phyloP scores from a whole-genome alignment of 495 filamentous ascomycete genomes.

The Neurospora intermedia region DNA sequence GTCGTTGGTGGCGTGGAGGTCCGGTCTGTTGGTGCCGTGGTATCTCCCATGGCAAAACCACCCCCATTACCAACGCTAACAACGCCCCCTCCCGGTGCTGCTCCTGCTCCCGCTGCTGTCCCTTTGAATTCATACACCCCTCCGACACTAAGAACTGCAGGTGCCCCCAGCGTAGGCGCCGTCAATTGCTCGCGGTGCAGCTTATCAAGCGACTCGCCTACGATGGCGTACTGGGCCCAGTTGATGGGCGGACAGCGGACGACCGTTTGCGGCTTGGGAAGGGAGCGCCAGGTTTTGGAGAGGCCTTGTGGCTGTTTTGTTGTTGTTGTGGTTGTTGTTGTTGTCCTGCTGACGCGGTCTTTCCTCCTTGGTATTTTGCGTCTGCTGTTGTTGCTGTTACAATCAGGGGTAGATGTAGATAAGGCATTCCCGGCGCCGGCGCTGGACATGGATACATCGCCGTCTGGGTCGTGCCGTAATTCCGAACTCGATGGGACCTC shows the following conservation, averaged over 20 bases:
- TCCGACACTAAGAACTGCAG: constrained; percentile 27
- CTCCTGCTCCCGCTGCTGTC: constrained; percentile 12
- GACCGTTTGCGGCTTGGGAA: constrained; percentile 73
- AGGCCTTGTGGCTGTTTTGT: background rate
- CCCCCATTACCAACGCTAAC: background rate
- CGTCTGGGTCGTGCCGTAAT: background rate
- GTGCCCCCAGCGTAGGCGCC: constrained; percentile 50
- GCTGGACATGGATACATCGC: background rate
- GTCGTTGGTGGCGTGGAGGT: background rate
- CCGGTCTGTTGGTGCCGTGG: background rate
- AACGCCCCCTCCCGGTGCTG: background rate
- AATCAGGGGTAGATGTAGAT: background rate
- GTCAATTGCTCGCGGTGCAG: constrained; percentile 67
- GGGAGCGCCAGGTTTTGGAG: constrained; percentile 24
- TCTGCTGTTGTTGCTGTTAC: background rate
- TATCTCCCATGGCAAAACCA: background rate
- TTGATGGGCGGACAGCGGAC: constrained; percentile 78
- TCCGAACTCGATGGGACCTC: background rate
- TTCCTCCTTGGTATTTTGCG: constrained; percentile 6
- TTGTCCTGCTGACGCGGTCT: background rate
- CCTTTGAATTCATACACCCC: constrained; percentile 29
- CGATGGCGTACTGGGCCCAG: constrained; percentile 81
- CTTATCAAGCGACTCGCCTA: constrained; percentile 69
- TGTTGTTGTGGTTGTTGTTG: background rate
- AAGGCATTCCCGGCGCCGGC: background rate